Conservation (phyloP, 441 rosid species). For the Daphne laureola region DNA sequence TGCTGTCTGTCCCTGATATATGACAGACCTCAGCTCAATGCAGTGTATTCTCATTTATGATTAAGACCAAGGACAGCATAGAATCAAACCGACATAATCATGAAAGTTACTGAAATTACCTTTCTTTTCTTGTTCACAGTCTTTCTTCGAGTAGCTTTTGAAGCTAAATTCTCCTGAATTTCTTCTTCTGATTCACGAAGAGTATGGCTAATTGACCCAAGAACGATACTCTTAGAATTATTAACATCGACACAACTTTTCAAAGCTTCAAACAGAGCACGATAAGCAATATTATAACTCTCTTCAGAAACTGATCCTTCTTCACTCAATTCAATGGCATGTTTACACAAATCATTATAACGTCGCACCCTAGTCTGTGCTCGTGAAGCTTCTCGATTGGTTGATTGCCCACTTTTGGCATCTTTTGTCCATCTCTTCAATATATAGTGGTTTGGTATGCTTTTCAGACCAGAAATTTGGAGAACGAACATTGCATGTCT, state of each 20-base stretch:
- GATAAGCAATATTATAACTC: constrained; percentile 29
- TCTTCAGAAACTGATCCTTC: constrained; percentile 40
- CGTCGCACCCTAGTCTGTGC: constrained; percentile 34
- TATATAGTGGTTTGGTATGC: constrained; percentile 34
- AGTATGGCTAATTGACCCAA: constrained; percentile 23
- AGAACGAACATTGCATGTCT: constrained; percentile 67
- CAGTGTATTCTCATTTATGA: constrained; percentile 2
- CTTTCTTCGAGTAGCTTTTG: constrained; percentile 30
- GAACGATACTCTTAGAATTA: constrained; percentile 22
- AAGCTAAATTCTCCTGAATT: constrained; percentile 16
- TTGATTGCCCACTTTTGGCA: constrained; percentile 28
- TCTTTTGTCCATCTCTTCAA: constrained; percentile 46
- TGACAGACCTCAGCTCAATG: not conserved
- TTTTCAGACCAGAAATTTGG: constrained; percentile 52
- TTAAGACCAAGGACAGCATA: constrained; percentile 1
- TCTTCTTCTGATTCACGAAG: constrained; percentile 25
- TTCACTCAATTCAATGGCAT: constrained; percentile 34
- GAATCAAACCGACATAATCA: constrained; percentile 9
- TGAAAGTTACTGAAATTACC: constrained; percentile 19
- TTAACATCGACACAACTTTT: constrained; percentile 32
- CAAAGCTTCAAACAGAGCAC: constrained; percentile 31
- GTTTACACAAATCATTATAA: constrained; percentile 37
- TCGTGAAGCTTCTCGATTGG: constrained; percentile 25
- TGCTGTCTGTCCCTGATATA: constrained; percentile 33
- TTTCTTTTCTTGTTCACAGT: constrained; percentile 31